Percentiles rank a stretch among this genome's conserved stretches.
Evolutionary conservation across 1,139 yeast genomes (phyloP).

Genomic region (Williopsis jadinii): DNA sequence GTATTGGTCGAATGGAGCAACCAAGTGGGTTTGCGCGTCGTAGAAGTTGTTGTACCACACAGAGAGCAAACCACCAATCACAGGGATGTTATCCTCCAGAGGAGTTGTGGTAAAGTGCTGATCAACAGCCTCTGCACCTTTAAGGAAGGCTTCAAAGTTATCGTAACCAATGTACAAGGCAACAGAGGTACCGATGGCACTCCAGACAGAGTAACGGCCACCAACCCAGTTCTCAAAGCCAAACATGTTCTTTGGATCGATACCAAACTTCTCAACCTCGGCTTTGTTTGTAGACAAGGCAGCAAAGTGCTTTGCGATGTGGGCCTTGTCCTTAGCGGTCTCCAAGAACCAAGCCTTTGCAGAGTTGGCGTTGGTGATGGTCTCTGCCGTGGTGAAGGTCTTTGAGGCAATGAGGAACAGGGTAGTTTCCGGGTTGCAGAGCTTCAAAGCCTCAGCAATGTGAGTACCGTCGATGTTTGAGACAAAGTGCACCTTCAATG

Average conservation of each 20-base stretch:
- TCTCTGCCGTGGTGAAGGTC: constrained; percentile 98
- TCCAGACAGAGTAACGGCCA: constrained; percentile 99
- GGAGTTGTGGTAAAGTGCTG: constrained; percentile 81
- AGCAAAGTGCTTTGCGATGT: constrained; percentile 94
- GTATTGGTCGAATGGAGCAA: constrained; percentile 98
- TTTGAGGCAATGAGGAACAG: constrained; percentile 92
- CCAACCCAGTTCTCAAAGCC: constrained; percentile 99
- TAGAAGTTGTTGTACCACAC: constrained; percentile 98
- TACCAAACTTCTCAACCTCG: constrained; percentile 91
- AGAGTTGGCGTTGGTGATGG: constrained; percentile 88
- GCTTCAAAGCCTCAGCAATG: constrained; percentile 81
- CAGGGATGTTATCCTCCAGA: constrained; percentile 85
- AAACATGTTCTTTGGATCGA: constrained; percentile 96
- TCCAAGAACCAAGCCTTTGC: constrained; percentile 92
- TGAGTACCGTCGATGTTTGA: constrained; percentile 99
- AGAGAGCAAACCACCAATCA: constrained; percentile 83
- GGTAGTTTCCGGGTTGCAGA: constrained; percentile 81
- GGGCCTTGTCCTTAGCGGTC: constrained; percentile 56
- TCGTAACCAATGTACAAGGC: constrained; percentile 94
- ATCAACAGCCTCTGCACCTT: constrained; percentile 98
- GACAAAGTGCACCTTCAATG: constrained; percentile 81
- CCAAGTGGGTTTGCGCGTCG: constrained; percentile 96
- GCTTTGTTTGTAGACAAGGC: constrained; percentile 91
- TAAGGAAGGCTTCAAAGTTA: constrained; percentile 82
- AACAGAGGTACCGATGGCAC: constrained; percentile 94